These are phyloP conservation scores for Backusella tuberculispora DNA, from an alignment of 192 early-diverging fungal species.

Conservation along the genomic window DNA sequence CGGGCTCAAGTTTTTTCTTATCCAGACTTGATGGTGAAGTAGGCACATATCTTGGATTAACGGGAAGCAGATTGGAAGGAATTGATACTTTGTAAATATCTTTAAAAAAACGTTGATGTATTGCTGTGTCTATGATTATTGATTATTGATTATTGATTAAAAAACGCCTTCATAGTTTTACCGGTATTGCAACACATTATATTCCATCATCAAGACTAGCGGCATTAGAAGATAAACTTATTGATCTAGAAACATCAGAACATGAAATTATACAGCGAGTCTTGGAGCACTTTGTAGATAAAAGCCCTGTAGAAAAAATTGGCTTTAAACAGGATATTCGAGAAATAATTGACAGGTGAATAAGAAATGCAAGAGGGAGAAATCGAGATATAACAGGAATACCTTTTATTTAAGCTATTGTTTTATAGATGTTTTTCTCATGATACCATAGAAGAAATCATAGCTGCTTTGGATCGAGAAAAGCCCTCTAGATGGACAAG, in stretches of 20 bases:
- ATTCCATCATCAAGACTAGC: slow-evolving; percentile 84
- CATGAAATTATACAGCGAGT: slow-evolving; percentile 83
- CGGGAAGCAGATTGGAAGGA: slow-evolving; percentile 78
- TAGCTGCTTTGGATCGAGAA: slow-evolving; percentile 82
- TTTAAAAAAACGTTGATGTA: not conserved
- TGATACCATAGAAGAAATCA: slow-evolving; percentile 83
- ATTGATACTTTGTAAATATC: slow-evolving; percentile 77
- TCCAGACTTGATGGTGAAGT: slow-evolving; percentile 92
- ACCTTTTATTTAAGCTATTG: not conserved
- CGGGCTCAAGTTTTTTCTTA: slow-evolving; percentile 93
- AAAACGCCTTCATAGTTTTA: slow-evolving; percentile 48
- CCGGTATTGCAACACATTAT: slow-evolving; percentile 96
- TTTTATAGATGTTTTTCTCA: slow-evolving; percentile 73
- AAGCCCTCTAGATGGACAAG: slow-evolving; percentile 62
- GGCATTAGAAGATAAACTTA: slow-evolving; percentile 78
- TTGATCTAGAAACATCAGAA: slow-evolving; percentile 82
- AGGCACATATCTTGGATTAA: slow-evolving; percentile 91
- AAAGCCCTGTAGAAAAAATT: slow-evolving; percentile 45
- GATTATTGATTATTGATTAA: not conserved
- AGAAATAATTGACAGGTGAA: slow-evolving; percentile 71
- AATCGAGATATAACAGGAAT: not conserved
- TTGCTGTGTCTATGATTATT: not conserved
- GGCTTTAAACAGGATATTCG: slow-evolving; percentile 49
- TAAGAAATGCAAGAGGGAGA: not conserved
- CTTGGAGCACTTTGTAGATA: slow-evolving; percentile 89